Percentiles rank a stretch among this genome's conserved stretches.
phyloP scores from a whole-genome alignment of 345 rosid species.

The Salix caprea region DNA sequence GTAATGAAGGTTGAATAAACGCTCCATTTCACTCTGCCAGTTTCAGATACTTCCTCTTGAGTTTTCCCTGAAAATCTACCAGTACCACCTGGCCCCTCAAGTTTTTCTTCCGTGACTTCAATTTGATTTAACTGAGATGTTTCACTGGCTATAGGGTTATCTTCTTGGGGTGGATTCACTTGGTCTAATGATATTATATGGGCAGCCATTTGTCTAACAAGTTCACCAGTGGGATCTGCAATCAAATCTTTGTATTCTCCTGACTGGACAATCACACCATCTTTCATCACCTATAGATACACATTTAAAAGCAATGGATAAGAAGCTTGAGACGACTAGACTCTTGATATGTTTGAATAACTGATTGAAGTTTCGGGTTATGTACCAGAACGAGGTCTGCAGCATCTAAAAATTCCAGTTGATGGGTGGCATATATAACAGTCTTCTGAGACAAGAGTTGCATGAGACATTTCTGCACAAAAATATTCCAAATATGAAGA shows the following conservation, averaged over 20 bases:
- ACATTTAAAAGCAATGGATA: constrained; percentile 1
- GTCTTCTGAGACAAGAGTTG: constrained; percentile 46
- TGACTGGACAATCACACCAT: not conserved
- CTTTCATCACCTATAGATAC: not conserved
- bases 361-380: not conserved
- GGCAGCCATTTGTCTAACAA: not conserved
- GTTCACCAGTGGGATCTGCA: not conserved
- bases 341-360: not conserved
- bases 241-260: not conserved
- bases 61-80: constrained; percentile 16
- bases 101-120: not conserved
- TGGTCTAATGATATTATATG: not conserved
- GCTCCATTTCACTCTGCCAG: constrained; percentile 60
- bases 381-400: constrained; percentile 37
- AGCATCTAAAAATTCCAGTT: constrained; percentile 49
- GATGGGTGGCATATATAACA: constrained; percentile 54
- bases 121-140: not conserved
- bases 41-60: constrained; percentile 41
- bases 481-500: not conserved
- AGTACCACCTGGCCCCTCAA: not conserved
- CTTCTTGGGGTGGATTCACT: not conserved
- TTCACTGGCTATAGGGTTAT: not conserved
- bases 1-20: constrained; percentile 56
- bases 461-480: constrained; percentile 50
- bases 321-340: not conserved